Evolutionary conservation across 179 eudicot genomes (phyloP).

Genomic region (Beta macrorhiza): DNA sequence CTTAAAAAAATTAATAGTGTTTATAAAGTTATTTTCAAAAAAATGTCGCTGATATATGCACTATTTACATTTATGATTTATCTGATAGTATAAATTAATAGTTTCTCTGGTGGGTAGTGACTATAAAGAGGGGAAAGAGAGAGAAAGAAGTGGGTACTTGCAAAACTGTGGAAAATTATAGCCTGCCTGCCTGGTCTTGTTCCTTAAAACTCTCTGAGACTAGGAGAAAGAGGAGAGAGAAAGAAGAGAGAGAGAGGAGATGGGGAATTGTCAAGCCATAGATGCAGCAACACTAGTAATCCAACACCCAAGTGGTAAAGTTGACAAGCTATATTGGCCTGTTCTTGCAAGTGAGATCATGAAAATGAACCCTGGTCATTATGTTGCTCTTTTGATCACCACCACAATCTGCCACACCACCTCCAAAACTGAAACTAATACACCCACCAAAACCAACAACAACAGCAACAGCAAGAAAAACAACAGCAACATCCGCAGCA

Average conservation of each 20-base stretch:
- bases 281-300: conserved; percentile 82
- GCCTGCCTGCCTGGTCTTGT: not conserved
- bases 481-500: conserved; percentile 18
- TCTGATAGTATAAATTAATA: too few species aligned
- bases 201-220: not conserved
- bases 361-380: conserved; percentile 87
- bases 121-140: conserved; percentile 2
- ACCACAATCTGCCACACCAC: conserved; percentile 52
- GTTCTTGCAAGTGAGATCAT: conserved; percentile 71
- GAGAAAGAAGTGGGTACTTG: not conserved
- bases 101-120: not conserved
- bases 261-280: conserved; percentile 97
- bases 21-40: too few species aligned
- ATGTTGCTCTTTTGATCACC: conserved; percentile 93
- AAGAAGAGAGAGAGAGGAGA: conserved; percentile 28
- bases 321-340: conserved; percentile 63
- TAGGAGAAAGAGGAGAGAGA: not conserved
- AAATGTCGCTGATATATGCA: too few species aligned
- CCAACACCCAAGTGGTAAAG: conserved; percentile 78
- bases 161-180: not conserved
- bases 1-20: too few species aligned
- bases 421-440: not conserved
- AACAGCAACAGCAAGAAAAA: conserved; percentile 12
- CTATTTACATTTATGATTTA: too few species aligned
- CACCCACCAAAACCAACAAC: conserved; percentile 6